Base-by-base conservation (phyloP, 2,329 filamentous ascomycete species). In the Endothia cerciana region DNA sequence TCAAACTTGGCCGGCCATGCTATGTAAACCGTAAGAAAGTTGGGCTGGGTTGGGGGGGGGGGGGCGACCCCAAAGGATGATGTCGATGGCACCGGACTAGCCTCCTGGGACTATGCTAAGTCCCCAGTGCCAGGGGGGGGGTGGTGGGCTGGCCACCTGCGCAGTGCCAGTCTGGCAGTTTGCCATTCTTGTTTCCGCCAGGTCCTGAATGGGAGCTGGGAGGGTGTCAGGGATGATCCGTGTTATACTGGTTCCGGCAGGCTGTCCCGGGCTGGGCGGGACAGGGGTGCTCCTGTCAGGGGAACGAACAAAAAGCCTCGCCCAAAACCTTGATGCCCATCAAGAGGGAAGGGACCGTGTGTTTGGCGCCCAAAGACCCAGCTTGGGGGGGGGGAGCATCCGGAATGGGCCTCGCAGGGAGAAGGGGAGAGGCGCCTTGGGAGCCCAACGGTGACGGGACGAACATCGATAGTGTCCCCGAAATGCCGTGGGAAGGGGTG, bases 231-330 rank as follows among this genome's bases (percentile, higher is more conserved):
- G 55, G 55, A 58, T 58, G n/a, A 41, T 41, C 55, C 55, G 55
- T 58, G 55, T 3, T 28, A 5, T 3, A n/a, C 33, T 58, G 55
- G 22, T 40, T 41, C 55, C 55, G 55, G 55, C 55, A 58, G 55
- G 55, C 55, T 58, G 55, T 58, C 55, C 55, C 55, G 55, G 55
- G 36, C 22, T 58, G 38, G 33, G 36, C 33, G 55, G 55, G 30
- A 41, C 33, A 36, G 19, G 30, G 33, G 33, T 56, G 30, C 19
- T n/a, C 30, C 28, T 17, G 53, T 22, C 53, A 56, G 55, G 55
- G 33, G 33, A 13, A 36, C 55, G 55, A 41, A 40, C 55, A 58
- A 36, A 30, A n/a, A 36, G n/a, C n/a, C 38, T 57, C 45, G 45
- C 45, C 11, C 45, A 49, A 49, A 49, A 30, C 47, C 28, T 17